Conservation (phyloP, 106 monocot species). For the Iris macrosiphon region DNA sequence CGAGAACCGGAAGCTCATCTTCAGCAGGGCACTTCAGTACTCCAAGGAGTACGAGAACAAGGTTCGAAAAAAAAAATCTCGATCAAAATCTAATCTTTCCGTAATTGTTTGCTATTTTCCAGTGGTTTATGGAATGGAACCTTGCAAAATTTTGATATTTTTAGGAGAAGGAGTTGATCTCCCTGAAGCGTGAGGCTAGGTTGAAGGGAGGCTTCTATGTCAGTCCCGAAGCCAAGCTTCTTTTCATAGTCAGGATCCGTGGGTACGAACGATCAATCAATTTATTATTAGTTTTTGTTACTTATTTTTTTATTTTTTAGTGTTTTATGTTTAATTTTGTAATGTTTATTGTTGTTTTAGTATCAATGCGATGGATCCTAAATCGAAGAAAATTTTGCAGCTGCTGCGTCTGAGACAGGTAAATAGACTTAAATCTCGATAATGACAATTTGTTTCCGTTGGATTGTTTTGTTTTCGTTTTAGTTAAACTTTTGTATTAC, state of each 20-base stretch:
- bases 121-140: background rate
- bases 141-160: background rate
- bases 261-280: conserved; percentile 7
- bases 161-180: conserved; percentile 55
- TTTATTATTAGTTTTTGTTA: background rate
- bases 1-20: conserved; percentile 52
- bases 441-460: no score
- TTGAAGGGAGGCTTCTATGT: conserved; percentile 72
- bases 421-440: background rate
- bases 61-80: conserved; percentile 11
- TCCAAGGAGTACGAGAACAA: conserved; percentile 54
- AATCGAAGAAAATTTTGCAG: conserved; percentile 30
- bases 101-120: background rate
- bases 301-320: background rate
- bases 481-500: background rate
- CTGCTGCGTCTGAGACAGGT: conserved; percentile 43
- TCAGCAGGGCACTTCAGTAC: conserved; percentile 43
- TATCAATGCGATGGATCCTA: conserved; percentile 46
- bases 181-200: conserved; percentile 57
- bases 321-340: no score
- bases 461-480: background rate
- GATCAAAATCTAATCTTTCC: background rate
- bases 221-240: conserved; percentile 49
- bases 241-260: conserved; percentile 53
- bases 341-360: conserved; percentile 8